Percentiles rank a stretch among this genome's conserved stretches.
phyloP scores from a whole-genome alignment of 352 stramenopile species.

The Phytophthora brassicae region DNA sequence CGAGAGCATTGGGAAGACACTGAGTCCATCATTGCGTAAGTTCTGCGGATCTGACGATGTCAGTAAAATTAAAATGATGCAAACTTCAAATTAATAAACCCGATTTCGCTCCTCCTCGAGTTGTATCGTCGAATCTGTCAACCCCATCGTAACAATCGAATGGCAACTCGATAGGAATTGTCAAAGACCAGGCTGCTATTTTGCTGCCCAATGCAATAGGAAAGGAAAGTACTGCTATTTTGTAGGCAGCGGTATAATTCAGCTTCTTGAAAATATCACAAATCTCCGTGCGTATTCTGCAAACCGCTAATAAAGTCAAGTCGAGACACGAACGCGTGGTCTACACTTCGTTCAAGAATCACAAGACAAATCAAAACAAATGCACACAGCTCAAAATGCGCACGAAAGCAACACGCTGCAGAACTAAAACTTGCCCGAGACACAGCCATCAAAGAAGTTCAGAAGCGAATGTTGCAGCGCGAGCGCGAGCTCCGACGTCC shows the following conservation, averaged over 20 bases:
- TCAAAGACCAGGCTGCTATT: background rate
- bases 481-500: background rate
- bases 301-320: background rate
- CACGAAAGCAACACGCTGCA: background rate
- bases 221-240: background rate
- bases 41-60: too few relatives aligned
- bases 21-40: too few relatives aligned
- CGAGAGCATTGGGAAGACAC: too few relatives aligned
- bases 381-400: background rate
- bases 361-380: background rate
- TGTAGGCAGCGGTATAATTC: background rate
- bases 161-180: too few relatives aligned
- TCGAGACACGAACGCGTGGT: background rate
- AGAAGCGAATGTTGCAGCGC: background rate
- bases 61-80: too few relatives aligned
- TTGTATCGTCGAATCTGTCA: too few relatives aligned
- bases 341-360: background rate
- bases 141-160: too few relatives aligned
- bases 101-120: too few relatives aligned
- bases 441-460: background rate
- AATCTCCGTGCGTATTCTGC: background rate
- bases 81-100: too few relatives aligned
- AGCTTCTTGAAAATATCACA: background rate
- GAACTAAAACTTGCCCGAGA: background rate
- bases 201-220: background rate